A percentile compares a stretch with the other conserved stretches of the same genome.
Conservation (phyloP, 2,329 filamentous ascomycete genomes). For the Talaromyces sp. region DNA sequence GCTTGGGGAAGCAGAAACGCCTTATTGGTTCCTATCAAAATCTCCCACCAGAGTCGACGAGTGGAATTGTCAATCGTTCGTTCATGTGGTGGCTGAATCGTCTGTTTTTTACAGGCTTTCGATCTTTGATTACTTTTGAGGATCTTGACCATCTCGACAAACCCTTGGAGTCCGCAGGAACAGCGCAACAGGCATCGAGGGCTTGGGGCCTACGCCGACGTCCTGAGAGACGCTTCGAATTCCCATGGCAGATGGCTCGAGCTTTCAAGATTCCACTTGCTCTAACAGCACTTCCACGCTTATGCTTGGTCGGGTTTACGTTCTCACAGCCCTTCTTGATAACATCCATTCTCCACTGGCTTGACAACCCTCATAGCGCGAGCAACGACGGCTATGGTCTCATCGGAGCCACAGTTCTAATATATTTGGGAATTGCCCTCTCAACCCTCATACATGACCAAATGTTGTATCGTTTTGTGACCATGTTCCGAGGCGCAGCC, state of each 20-base stretch:
- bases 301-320: constrained; percentile 7
- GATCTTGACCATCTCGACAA: constrained; percentile 5
- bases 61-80: constrained; percentile 5
- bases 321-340: constrained; percentile 5
- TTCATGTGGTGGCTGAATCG: constrained; percentile 12
- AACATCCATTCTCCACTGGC: constrained; percentile 5
- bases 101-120: background rate
- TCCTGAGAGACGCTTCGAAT: constrained; percentile 3
- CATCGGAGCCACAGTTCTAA: constrained; percentile 3
- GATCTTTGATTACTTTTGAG: constrained; percentile 5
- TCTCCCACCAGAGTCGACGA: constrained; percentile 6
- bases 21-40: background rate
- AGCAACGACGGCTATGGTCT: constrained; percentile 8
- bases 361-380: constrained; percentile 12
- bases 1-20: constrained; percentile 1
- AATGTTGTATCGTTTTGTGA: constrained; percentile 7
- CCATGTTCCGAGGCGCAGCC: constrained; percentile 8
- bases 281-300: constrained; percentile 4
- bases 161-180: background rate
- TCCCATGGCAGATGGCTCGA: background rate
- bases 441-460: constrained; percentile 4
- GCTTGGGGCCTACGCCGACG: background rate
- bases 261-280: constrained; percentile 1
- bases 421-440: constrained; percentile 5
- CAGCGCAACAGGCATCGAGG: background rate